Evolutionary conservation across 257 asterid species (phyloP).

Genomic region (Capsicum pubescens): DNA sequence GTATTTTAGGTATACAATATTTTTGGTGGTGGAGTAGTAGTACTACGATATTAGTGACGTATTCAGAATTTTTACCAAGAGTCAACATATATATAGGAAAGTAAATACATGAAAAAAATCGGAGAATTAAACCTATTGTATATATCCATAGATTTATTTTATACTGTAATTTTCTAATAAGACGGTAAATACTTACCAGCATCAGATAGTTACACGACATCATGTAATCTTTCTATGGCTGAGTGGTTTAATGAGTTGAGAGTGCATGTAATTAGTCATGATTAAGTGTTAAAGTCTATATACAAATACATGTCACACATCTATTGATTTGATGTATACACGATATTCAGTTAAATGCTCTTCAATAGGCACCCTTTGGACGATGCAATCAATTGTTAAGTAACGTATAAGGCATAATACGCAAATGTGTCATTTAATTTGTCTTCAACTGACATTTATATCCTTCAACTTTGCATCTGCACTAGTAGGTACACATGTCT

Average conservation of each 20-base stretch:
- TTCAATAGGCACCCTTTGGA: no score
- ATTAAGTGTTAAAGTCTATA: no score
- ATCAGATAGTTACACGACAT: neutral
- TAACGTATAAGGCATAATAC: no score
- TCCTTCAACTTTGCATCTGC: no score
- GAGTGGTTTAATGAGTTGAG: neutral
- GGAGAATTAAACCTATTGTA: neutral
- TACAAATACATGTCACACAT: neutral
- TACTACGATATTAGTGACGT: neutral
- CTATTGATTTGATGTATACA: neutral
- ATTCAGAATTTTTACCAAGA: rapidly evolving
- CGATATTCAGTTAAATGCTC: no score
- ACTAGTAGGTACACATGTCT: no score
- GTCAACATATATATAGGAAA: neutral
- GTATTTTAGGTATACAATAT: neutral
- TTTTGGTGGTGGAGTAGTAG: neutral
- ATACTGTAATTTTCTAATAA: neutral
- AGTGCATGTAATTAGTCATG: neutral
- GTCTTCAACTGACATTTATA: no score
- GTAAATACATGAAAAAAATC: neutral
- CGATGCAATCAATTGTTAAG: no score
- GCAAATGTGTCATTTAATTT: no score
- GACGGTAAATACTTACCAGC: neutral
- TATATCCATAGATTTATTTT: neutral
- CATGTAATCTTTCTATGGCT: neutral